Evolutionary conservation across 495 filamentous ascomycete species (phyloP).

Genomic region (Aspergillus sclerotiicarbonarius): DNA sequence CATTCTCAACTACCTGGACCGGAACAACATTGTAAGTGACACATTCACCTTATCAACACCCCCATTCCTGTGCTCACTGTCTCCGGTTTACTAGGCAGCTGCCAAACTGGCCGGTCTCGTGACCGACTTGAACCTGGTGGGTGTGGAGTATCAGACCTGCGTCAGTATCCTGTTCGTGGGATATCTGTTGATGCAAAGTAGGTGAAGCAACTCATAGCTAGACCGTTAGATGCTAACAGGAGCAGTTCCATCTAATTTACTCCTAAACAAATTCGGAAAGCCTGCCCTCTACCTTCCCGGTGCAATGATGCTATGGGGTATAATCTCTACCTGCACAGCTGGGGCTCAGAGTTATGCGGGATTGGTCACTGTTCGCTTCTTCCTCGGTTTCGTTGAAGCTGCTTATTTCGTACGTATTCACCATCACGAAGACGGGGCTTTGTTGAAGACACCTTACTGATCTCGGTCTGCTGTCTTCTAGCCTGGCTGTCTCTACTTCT

Average conservation of each 20-base stretch:
- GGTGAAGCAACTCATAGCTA: conserved; percentile 20
- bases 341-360: conserved; percentile 58
- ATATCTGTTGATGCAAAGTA: conserved; percentile 53
- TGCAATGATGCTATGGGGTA: conserved; percentile 69
- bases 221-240: neutral
- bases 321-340: conserved; percentile 64
- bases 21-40: conserved; percentile 54
- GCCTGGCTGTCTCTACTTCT: conserved; percentile 49
- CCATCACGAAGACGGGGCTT: too few species aligned
- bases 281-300: conserved; percentile 64
- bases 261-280: conserved; percentile 48
- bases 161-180: conserved; percentile 73
- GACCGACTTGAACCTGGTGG: conserved; percentile 45
- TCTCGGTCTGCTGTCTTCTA: conserved; percentile 6
- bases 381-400: conserved; percentile 64
- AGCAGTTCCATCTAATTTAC: conserved; percentile 40
- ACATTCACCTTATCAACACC: neutral
- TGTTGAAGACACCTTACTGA: neutral
- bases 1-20: conserved; percentile 79
- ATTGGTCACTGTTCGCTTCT: conserved; percentile 65
- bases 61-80: neutral
- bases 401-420: conserved; percentile 39
- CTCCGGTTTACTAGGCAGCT: conserved; percentile 28
- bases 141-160: conserved; percentile 55
- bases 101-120: conserved; percentile 53